Base-by-base conservation (phyloP, 2,329 filamentous ascomycete genomes). In the Aspergillus aculeatinus region DNA sequence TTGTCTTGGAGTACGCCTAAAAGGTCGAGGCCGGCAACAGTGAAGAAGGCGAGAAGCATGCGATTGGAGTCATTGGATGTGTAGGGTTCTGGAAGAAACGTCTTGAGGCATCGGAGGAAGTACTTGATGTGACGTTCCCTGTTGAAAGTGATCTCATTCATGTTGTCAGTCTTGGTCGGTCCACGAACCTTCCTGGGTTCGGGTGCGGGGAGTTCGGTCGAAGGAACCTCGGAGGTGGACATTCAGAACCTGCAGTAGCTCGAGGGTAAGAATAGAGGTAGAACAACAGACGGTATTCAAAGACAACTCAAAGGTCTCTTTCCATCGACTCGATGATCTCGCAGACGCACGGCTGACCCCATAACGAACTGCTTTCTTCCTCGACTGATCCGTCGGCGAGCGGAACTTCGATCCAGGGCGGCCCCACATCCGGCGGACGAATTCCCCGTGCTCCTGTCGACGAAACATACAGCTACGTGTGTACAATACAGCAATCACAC, bases 1-100 rank as follows among this genome's bases (percentile, higher is more conserved):
- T 83, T 81, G 53, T 80, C 77, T 5, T 85, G 76, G 44, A 91
- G 80, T 1, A 83, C 82, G 12, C 85, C 87, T 31, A 99, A 86
- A 1, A 98, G 79, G 72, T 96, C 92, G 52, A 96, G 83, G 1
- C 92, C 91, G 7, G 91, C 89, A 69, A 98, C 80, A 66, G 89
- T 93, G 81, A 99, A 96, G 80, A 89, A 96, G 66, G 87, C 92
- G 57, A 98, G 86, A 5, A 89, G 90, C 81, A 98, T 89, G 69
- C 95, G 92, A 70, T 89, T 94, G 67, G 92, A 92, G 79, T 99
- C 95, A 74, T 90, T 95, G 73, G 87, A 83, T 16, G 91, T 96
- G 80, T 98, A 99, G 63, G 86, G 83, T 50, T 87, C 84, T 0
- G 95, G 95, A 6, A 99, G 87, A 63, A 89, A 84, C 25, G 88